These are phyloP conservation scores for Melaleuca alternifolia DNA, from an alignment of 345 rosid genomes.

Conservation along the genomic window DNA sequence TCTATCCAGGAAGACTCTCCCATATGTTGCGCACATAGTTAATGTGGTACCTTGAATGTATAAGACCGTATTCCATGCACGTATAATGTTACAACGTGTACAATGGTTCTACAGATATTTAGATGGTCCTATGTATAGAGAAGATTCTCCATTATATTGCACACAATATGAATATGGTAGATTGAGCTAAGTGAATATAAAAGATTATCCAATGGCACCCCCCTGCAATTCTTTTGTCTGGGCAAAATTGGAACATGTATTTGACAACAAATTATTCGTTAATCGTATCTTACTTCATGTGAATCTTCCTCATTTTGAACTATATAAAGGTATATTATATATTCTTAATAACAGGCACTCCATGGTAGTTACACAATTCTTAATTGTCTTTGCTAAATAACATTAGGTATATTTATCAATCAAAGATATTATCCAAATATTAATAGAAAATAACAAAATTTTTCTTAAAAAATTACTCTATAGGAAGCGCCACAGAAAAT, in stretches of 20 bases:
- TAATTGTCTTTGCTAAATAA: neutral
- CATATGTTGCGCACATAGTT: neutral
- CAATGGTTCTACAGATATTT: too few species aligned
- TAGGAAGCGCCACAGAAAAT: neutral
- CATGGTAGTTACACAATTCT: neutral
- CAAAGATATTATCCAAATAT: neutral
- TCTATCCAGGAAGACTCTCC: neutral
- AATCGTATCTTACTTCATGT: too few species aligned
- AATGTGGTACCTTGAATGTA: too few species aligned
- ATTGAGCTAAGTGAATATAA: neutral
- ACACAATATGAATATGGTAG: neutral
- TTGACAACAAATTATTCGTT: neutral
- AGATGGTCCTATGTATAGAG: too few species aligned
- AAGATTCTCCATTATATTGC: too few species aligned
- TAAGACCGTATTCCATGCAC: too few species aligned
- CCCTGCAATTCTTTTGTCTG: neutral
- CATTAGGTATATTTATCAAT: neutral
- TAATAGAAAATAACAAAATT: neutral
- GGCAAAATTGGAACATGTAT: neutral
- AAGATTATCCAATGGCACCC: neutral
- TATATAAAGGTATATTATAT: neutral
- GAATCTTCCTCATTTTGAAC: too few species aligned
- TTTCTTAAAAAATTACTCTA: neutral
- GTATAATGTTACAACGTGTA: too few species aligned
- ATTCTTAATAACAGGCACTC: neutral